Percentiles rank a stretch among this genome's conserved stretches.
Evolutionary conservation across 768 basidiomycete species (phyloP).

Genomic region (Panaeolus cyanescens): DNA sequence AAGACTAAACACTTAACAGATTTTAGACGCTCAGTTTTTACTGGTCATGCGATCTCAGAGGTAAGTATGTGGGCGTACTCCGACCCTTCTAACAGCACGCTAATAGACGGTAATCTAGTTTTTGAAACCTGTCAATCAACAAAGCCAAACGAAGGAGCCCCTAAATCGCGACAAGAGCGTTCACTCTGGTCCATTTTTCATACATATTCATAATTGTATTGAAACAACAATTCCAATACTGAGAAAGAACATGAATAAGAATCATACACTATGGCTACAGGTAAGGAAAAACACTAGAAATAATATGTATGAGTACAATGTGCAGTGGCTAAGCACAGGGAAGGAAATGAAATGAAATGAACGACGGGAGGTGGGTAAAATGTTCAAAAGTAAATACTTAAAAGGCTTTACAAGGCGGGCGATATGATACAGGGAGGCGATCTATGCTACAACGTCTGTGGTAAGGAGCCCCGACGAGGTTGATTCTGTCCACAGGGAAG

Average conservation of each 20-base stretch:
- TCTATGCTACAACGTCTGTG: constrained; percentile 22
- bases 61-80: background rate
- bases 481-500: background rate
- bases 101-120: no score
- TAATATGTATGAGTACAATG: background rate
- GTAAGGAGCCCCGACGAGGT: constrained; percentile 4
- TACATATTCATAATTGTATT: background rate
- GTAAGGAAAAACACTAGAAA: background rate
- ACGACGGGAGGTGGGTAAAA: no score
- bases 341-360: background rate
- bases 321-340: background rate
- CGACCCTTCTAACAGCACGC: background rate
- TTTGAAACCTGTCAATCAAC: no score
- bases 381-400: background rate
- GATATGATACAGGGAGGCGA: constrained; percentile 21
- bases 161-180: background rate
- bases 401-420: background rate
- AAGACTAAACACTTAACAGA: background rate
- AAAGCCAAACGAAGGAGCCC: background rate
- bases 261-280: background rate
- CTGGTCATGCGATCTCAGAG: background rate
- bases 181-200: background rate
- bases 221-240: constrained; percentile 1
- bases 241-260: background rate
- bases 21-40: background rate